These are phyloP conservation scores for Neospermospora avenae DNA, from an alignment of 2,329 filamentous ascomycete species.

Conservation along the genomic window DNA sequence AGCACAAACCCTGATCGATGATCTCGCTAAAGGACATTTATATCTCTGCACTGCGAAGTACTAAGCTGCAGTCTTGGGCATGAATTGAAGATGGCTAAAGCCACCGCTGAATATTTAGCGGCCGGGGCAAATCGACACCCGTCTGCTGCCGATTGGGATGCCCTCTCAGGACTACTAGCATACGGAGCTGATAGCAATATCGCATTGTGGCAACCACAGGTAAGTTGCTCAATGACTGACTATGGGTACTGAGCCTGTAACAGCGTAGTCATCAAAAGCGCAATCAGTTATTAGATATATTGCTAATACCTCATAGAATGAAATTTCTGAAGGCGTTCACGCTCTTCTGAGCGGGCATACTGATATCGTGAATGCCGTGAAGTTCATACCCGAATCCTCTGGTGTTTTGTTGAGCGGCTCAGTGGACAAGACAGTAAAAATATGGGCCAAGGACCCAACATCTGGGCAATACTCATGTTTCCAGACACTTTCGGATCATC, in stretches of 20 bases:
- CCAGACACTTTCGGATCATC: constrained; percentile 59
- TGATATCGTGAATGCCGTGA: constrained; percentile 77
- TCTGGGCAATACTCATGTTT: constrained; percentile 36
- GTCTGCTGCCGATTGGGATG: constrained; percentile 85
- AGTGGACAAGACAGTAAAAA: constrained; percentile 71
- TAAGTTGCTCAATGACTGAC: no score
- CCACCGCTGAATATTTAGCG: constrained; percentile 38
- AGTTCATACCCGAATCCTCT: constrained; percentile 60
- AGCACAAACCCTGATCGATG: neutral
- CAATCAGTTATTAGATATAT: neutral
- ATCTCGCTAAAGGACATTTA: neutral
- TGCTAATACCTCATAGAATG: constrained; percentile 19
- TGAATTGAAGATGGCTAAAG: constrained; percentile 26
- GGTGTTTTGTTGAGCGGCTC: constrained; percentile 73
- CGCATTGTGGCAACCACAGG: constrained; percentile 79
- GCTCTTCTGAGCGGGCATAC: constrained; percentile 71
- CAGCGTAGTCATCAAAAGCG: neutral
- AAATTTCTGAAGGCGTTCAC: constrained; percentile 52
- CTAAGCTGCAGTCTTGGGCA: neutral
- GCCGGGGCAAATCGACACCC: constrained; percentile 89
- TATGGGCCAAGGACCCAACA: constrained; percentile 59
- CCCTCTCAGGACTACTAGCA: constrained; percentile 64
- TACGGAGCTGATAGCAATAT: constrained; percentile 89
- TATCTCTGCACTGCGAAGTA: neutral
- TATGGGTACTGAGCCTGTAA: constrained; percentile 1